Evolutionary conservation across 1,139 yeast genomes (phyloP), one percentile per base, ranked within the genome.

Genomic region (Suhomyces wounanorum): DNA sequence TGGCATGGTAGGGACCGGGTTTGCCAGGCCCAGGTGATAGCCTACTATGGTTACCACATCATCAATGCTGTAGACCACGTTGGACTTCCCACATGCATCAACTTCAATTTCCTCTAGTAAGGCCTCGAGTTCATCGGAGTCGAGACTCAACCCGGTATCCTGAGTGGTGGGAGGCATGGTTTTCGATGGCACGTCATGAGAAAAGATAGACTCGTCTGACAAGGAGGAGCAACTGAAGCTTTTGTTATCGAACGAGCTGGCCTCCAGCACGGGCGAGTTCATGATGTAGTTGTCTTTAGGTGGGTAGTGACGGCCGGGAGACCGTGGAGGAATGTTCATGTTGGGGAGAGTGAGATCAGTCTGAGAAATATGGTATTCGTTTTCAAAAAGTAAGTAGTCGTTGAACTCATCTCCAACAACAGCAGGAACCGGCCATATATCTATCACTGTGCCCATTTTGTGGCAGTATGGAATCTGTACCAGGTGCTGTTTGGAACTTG

Each of bases 21-120:
- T 41, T 4, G 49, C 38, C 4, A 49, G 35, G 14, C 57, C 53
- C 25, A 53, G 47, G 53, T 62, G 59, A 10, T 55, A 47, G 4
- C 61, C 65, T 18, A 62, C 60, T 1, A 67, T 59, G 2, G 63
- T 56, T 7, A 67, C 61, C 9, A 67, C 62, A 3, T 58, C 63
- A 43, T 68, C 70, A 8, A 69, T 60, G 26, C 53, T 40, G 47
- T 53, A 58, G 7, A 69, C 59, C 23, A 59, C 38, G 8, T 40
- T 50, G 25, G 62, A 56, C 10, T 54, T 48, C 3, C 60, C 61
- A 17, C 53, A 53, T 16, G 59, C 65, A 18, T 61, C 58, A 8
- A 53, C 46, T 14, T 58, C 59, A 11, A 66, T 45, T 38, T 66
- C 68, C 8, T 58, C 62, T 10, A 64, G 53, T 21, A 62, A 52